Conservation (phyloP, 164 flowering plant genomes). For the Protea cynaroides region DNA sequence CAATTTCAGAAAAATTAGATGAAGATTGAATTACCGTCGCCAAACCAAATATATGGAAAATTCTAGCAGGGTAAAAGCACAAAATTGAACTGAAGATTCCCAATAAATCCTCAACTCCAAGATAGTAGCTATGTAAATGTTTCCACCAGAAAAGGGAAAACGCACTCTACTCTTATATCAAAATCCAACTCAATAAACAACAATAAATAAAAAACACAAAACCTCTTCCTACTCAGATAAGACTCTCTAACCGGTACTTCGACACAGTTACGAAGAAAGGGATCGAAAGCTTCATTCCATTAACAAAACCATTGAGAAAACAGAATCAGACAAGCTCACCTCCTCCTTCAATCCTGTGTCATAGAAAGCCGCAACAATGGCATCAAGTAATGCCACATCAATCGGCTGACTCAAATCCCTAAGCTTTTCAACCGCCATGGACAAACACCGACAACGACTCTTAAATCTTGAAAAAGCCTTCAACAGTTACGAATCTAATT, state of each 20-base stretch:
- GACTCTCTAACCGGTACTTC: not conserved
- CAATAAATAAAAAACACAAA: not conserved
- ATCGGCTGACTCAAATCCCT: slow-evolving; percentile 91
- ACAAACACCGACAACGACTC: not conserved
- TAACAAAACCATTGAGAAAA: not conserved
- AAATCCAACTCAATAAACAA: not conserved
- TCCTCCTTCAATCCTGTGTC: slow-evolving; percentile 99
- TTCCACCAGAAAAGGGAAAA: not conserved
- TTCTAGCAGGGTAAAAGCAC: not conserved
- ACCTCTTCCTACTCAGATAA: not conserved
- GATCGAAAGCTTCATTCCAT: not conserved
- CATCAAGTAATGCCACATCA: slow-evolving; percentile 88
- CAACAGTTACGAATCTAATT: too few species aligned
- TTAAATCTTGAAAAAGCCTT: not conserved
- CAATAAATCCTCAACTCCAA: not conserved
- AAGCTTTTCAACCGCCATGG: slow-evolving; percentile 93
- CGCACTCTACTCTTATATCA: not conserved
- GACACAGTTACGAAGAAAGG: not conserved
- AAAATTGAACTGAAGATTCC: not conserved
- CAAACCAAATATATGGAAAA: not conserved
- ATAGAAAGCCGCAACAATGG: slow-evolving; percentile 92
- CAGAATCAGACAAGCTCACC: slow-evolving; percentile 30
- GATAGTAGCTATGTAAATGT: not conserved
- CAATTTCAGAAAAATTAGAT: too few species aligned
- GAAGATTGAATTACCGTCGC: not conserved